Base-by-base conservation (phyloP, 1,284 basidiomycete species). In the Golubevia pallescens region DNA sequence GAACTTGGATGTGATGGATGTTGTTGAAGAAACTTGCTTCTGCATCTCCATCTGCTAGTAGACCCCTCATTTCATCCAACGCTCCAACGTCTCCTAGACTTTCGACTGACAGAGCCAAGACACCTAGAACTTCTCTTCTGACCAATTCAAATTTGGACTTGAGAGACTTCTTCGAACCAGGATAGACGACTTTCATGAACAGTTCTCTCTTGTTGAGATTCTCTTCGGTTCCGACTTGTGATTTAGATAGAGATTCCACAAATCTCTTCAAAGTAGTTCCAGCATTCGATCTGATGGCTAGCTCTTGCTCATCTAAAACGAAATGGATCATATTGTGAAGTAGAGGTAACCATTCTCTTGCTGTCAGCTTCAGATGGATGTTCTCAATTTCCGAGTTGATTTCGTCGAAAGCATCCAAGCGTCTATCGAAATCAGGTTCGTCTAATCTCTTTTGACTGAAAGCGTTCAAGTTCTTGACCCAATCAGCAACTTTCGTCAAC, bases 21-120 rank as follows among this genome's bases (percentile, higher is more conserved):
- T 99, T 99, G 88, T 92, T 92, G 89, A 99, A 98, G 87, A 99
- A 96, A 84, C 92, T 95, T 28, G 94, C 95, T 85, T 99, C 97
- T 58, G 93, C 92, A 79, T 99, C 96, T 0, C 93, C 95, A 16
- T 89, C 91, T 2, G 93, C 93, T n/a, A 97, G 89, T 8, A 99
- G 87, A 8, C 91, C 89, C 5, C 87, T 89, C 90, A 97, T 91
- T 80, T 97, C 94, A 58, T 89, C 89, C 53, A 97, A 87, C 1
- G 89, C 86, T 0, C 86, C 83, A 20, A 94, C 87, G n/a, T 87
- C 85, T 1, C 88, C 86, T 21, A 83, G 70, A 34, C 75, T 65
- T 52, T 89, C 87, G 2, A 95, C 90, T 0, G 93, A 91, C 72
- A 92, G 90, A 0, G 92, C 91, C 67, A 98, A 87, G 14, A 98